Evolutionary conservation across 2,329 filamentous ascomycete species (phyloP), one percentile per base, ranked within the genome.

Genomic region (Laburnicola sp.): DNA sequence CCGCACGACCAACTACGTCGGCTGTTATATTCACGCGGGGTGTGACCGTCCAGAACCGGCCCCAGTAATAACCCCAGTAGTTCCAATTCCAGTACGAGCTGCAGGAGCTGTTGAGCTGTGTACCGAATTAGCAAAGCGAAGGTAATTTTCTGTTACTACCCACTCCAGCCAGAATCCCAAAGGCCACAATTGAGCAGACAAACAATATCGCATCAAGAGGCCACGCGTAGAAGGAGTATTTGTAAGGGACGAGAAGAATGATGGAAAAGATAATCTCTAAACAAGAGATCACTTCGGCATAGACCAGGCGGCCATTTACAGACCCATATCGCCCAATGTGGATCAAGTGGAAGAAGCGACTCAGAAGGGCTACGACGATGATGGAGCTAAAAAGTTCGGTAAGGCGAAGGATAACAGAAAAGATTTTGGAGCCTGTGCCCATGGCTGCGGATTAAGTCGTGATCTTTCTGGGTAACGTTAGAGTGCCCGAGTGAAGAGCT

Each of bases 1-100:
- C 50, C 8, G 45, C 30, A 38, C 8, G 16, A 32, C 28, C 50
- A 48, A 48, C 26, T 6, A 22, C 30, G 34, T 5, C 27, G 22
- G 27, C 6, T 1, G 32, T 45, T 4, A 50, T 23, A 7, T 26
- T 42, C 3, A n/a, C n/a, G n/a, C n/a, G n/a, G n/a, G n/a, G n/a
- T n/a, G 44, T 21, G 36, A 49, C 48, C 8, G n/a, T 46, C 53
- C 53, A 55, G 45, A 55, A 55, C 10, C 53, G 44, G 31, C 53
- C 53, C 53, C 53, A 55, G 40, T 55, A 51, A 25, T 38, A 52
- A 23, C 53, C 53, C 53, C 53, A 55, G 40, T 55, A 55, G 22
- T 46, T 49, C 11, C 34, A 52, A 39, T 51, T 52, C 53, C 53
- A 55, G 22, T 16, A 27, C 21, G 53, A 55, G 36, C 39, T 37